A percentile compares a stretch with the other conserved stretches of the same genome.
Conservation (phyloP, 768 basidiomycete genomes). For the Wakefieldia striispora region DNA sequence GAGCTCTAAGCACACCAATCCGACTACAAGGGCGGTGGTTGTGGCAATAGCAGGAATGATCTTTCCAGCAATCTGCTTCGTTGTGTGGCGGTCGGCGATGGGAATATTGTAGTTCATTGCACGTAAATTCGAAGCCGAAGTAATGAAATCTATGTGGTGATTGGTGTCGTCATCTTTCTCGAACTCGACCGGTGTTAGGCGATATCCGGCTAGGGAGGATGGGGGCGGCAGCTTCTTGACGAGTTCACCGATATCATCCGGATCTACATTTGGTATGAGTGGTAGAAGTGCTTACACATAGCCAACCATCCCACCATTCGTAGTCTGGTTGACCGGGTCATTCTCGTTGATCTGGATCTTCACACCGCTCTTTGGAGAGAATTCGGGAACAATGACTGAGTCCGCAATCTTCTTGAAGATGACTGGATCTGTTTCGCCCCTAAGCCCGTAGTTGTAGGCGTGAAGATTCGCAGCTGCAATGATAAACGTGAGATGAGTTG, state of each 20-base stretch:
- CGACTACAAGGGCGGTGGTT: conserved; percentile 94
- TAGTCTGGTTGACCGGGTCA: conserved; percentile 74
- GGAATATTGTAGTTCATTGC: conserved; percentile 93
- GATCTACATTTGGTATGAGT: conserved; percentile 32
- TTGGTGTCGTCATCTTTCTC: conserved; percentile 99
- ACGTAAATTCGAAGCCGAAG: conserved; percentile 93
- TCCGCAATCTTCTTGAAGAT: conserved; percentile 85
- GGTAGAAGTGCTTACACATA: not conserved
- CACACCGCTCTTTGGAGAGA: conserved; percentile 88
- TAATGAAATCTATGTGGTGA: conserved; percentile 98
- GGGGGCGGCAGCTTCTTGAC: conserved; percentile 78
- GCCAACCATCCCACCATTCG: conserved; percentile 19
- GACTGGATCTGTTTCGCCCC: conserved; percentile 77
- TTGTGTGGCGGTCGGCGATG: conserved; percentile 83
- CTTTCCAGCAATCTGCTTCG: conserved; percentile 98
- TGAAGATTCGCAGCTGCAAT: conserved; percentile 94
- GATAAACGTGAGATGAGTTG: conserved; percentile 83
- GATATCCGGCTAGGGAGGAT: conserved; percentile 92
- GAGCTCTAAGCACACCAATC: conserved; percentile 91
- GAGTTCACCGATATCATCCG: conserved; percentile 54
- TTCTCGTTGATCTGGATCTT: conserved; percentile 93
- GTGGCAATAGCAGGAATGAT: conserved; percentile 99
- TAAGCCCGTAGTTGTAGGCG: conserved; percentile 96
- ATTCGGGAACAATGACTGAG: conserved; percentile 83
- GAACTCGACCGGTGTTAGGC: conserved; percentile 92